A percentile compares a stretch with the other conserved stretches of the same genome.
Conservation (phyloP, 257 asterid genomes). For the Salvia miltiorrhiza region DNA sequence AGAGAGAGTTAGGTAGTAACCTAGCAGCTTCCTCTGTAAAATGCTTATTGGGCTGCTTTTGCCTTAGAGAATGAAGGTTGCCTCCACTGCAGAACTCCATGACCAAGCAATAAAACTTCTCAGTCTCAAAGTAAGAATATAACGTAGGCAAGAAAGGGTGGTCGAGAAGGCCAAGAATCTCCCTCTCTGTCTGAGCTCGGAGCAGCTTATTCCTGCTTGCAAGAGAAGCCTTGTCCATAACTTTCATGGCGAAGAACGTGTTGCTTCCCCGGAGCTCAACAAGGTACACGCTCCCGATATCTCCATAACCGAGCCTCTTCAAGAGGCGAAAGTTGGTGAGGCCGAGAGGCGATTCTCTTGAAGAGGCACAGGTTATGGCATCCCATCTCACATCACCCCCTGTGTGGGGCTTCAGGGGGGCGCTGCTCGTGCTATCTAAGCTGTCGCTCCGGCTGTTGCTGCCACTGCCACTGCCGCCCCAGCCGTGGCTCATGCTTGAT, state of each 20-base stretch:
- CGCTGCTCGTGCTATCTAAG: constrained; percentile 38
- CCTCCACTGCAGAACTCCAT: constrained; percentile 94
- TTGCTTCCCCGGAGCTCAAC: constrained; percentile 65
- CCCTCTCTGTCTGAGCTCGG: constrained; percentile 74
- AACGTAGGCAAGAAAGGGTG: constrained; percentile 86
- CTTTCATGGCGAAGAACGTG: constrained; percentile 79
- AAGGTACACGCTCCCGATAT: constrained; percentile 84
- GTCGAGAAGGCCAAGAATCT: constrained; percentile 78
- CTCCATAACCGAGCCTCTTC: constrained; percentile 87
- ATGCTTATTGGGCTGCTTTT: constrained; percentile 79
- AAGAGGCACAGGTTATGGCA: constrained; percentile 49
- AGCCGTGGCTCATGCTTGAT: constrained; percentile 21
- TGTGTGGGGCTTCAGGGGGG: constrained; percentile 68
- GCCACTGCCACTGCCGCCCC: constrained; percentile 29
- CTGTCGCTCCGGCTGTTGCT: constrained; percentile 41
- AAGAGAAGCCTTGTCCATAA: constrained; percentile 82
- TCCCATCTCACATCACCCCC: constrained; percentile 91
- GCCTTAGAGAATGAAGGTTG: constrained; percentile 77
- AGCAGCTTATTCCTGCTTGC: constrained; percentile 73
- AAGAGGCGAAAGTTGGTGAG: constrained; percentile 61
- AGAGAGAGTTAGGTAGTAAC: constrained; percentile 19
- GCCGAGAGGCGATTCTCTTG: constrained; percentile 56
- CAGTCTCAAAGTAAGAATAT: constrained; percentile 76
- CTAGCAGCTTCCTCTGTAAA: constrained; percentile 86
- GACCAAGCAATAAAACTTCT: constrained; percentile 74